Percentiles rank a stretch among this genome's conserved stretches.
Conservation (phyloP, 2,329 filamentous ascomycete genomes). For the Lecanosticta acicola region DNA sequence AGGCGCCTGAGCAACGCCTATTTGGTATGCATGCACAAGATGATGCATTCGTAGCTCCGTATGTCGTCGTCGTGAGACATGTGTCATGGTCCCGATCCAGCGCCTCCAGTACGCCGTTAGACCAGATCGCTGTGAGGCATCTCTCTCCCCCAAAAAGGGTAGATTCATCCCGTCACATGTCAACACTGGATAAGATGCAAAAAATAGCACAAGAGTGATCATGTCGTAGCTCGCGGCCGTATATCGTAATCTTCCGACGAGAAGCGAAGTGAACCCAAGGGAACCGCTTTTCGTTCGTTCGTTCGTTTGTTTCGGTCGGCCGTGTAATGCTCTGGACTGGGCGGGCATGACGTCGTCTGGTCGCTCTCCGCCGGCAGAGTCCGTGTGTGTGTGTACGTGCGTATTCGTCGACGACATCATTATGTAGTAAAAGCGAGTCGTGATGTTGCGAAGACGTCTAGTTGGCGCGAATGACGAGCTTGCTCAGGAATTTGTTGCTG, state of each 20-base stretch:
- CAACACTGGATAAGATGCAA: slow-evolving; percentile 16
- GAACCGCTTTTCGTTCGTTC: slow-evolving; percentile 18
- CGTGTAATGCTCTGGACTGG: slow-evolving; percentile 6
- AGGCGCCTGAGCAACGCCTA: neutral
- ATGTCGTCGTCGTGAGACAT: no score
- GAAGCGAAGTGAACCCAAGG: slow-evolving; percentile 7
- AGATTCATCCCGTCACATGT: neutral
- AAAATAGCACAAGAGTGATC: neutral
- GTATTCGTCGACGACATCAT: slow-evolving; percentile 5
- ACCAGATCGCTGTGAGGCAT: neutral
- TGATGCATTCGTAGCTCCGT: no score
- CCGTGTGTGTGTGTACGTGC: neutral
- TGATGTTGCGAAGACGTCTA: slow-evolving; percentile 34
- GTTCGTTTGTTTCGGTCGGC: slow-evolving; percentile 7
- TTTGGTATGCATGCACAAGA: neutral
- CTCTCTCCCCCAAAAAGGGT: neutral
- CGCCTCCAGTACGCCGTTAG: neutral
- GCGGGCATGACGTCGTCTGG: slow-evolving; percentile 2
- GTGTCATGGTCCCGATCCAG: no score
- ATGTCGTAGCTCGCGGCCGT: slow-evolving; percentile 8
- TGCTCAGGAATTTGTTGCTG: slow-evolving; percentile 95
- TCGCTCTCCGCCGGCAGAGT: neutral
- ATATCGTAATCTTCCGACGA: slow-evolving; percentile 3
- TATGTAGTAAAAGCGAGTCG: neutral
- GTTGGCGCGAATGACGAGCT: slow-evolving; percentile 92